Conservation (phyloP, 2,329 filamentous ascomycete genomes). For the Capronia epimyces region DNA sequence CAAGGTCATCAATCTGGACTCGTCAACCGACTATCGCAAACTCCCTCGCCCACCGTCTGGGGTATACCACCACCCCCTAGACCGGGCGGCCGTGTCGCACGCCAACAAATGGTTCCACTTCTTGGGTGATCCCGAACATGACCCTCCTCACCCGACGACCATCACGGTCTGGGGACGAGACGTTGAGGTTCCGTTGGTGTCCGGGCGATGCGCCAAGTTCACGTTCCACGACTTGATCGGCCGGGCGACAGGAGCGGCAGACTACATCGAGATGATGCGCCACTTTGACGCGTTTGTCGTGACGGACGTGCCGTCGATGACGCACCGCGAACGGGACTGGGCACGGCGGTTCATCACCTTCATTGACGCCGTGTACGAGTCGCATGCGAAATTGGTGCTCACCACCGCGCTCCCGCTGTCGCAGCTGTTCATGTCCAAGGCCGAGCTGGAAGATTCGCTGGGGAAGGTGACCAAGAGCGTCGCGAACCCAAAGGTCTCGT, state of each 20-base stretch:
- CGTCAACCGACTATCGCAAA: conserved; percentile 93
- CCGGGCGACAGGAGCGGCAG: conserved; percentile 80
- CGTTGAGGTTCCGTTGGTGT: conserved; percentile 79
- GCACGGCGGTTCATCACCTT: conserved; percentile 95
- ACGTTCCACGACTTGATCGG: conserved; percentile 90
- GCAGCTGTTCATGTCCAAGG: conserved; percentile 74
- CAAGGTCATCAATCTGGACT: conserved; percentile 89
- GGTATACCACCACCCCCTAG: conserved; percentile 87
- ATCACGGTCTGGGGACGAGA: conserved; percentile 91
- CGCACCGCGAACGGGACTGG: conserved; percentile 73
- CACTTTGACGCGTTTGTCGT: conserved; percentile 90
- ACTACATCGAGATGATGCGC: conserved; percentile 87
- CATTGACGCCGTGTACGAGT: conserved; percentile 92
- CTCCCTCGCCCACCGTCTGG: conserved; percentile 87
- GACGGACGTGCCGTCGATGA: conserved; percentile 89
- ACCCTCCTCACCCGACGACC: conserved; percentile 69
- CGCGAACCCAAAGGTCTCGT: conserved; percentile 19
- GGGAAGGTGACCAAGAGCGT: conserved; percentile 35
- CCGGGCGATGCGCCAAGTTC: conserved; percentile 82
- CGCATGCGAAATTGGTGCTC: conserved; percentile 86
- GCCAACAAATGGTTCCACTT: conserved; percentile 95
- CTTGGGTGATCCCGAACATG: conserved; percentile 72
- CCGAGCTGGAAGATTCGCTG: conserved; percentile 60
- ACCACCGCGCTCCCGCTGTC: conserved; percentile 80
- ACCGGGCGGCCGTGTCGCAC: conserved; percentile 68